Percentiles rank a stretch among this genome's conserved stretches.
These are phyloP conservation scores for Mycena chlorophos DNA, from an alignment of 768 basidiomycete genomes.

Conservation along the genomic window DNA sequence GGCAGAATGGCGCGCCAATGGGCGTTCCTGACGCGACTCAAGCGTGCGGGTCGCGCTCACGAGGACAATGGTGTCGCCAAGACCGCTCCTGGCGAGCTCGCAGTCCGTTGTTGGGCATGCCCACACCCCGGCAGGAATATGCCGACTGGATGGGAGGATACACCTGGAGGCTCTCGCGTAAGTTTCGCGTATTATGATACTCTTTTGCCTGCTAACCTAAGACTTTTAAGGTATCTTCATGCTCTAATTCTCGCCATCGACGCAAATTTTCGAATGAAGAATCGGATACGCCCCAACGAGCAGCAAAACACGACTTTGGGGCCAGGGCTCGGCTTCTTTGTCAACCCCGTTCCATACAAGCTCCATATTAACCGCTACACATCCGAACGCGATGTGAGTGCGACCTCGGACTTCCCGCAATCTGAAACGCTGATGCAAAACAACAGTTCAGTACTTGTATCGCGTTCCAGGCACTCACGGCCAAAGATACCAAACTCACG, in stretches of 20 bases:
- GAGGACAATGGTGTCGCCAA: background rate
- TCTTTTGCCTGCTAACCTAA: background rate
- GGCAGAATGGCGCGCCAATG: background rate
- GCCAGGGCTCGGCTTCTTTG: constrained; percentile 15
- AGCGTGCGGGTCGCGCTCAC: constrained; percentile 16
- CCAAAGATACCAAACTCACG: constrained; percentile 17
- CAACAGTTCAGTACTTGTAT: constrained; percentile 21
- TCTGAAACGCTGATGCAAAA: background rate
- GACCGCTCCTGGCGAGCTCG: constrained; percentile 6
- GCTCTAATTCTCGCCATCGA: constrained; percentile 14
- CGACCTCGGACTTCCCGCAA: background rate
- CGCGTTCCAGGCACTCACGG: constrained; percentile 16
- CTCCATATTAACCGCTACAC: constrained; percentile 4
- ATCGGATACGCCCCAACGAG: constrained; percentile 7
- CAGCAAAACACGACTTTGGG: constrained; percentile 13
- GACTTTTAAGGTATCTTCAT: background rate
- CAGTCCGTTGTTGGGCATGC: constrained; percentile 20
- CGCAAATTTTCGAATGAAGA: constrained; percentile 24
- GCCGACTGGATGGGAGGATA: constrained; percentile 14
- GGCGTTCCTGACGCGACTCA: background rate
- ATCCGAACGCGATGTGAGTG: constrained; percentile 10
- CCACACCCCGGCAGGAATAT: constrained; percentile 17
- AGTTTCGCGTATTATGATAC: background rate
- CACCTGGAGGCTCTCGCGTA: background rate
- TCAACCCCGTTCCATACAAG: constrained; percentile 7